A percentile compares a stretch with the other conserved stretches of the same genome.
Evolutionary conservation across 2,329 filamentous ascomycete species (phyloP).

Genomic region (Xylaria sp.): DNA sequence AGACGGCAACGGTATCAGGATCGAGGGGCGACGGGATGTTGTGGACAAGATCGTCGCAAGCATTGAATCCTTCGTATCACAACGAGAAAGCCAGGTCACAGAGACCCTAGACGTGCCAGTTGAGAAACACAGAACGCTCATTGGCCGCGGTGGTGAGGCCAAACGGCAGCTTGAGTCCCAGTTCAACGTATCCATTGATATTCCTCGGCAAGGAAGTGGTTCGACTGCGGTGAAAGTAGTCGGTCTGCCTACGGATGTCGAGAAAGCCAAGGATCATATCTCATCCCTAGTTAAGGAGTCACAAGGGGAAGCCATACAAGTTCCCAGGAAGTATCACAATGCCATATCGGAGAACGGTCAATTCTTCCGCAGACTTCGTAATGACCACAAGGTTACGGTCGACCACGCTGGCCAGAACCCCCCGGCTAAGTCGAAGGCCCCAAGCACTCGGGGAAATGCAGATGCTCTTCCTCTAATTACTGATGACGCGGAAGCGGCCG

Average conservation of each 20-base stretch:
- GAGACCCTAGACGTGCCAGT: constrained; percentile 84
- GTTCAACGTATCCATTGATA: constrained; percentile 88
- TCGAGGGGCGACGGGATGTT: constrained; percentile 85
- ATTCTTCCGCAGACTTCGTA: constrained; percentile 91
- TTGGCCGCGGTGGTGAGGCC: constrained; percentile 89
- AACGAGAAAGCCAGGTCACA: constrained; percentile 84
- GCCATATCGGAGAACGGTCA: constrained; percentile 86
- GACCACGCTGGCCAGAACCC: constrained; percentile 86
- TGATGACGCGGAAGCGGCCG: constrained; percentile 75
- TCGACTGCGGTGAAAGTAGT: constrained; percentile 88
- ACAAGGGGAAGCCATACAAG: constrained; percentile 85
- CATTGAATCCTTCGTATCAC: constrained; percentile 83
- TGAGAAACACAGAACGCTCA: constrained; percentile 90
- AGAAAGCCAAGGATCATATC: constrained; percentile 89
- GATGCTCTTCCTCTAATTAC: constrained; percentile 88
- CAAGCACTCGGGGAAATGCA: constrained; percentile 66
- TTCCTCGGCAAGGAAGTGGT: constrained; percentile 87
- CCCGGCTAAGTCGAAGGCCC: constrained; percentile 73
- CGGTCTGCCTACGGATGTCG: constrained; percentile 81
- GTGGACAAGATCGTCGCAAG: constrained; percentile 89
- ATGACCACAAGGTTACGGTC: constrained; percentile 87
- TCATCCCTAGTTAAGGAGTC: constrained; percentile 82
- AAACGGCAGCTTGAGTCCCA: constrained; percentile 86
- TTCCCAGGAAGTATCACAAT: constrained; percentile 87
- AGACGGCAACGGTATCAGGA: constrained; percentile 83